phyloP scores from a whole-genome alignment of 352 stramenopile species.

The Phytophthora capsici region DNA sequence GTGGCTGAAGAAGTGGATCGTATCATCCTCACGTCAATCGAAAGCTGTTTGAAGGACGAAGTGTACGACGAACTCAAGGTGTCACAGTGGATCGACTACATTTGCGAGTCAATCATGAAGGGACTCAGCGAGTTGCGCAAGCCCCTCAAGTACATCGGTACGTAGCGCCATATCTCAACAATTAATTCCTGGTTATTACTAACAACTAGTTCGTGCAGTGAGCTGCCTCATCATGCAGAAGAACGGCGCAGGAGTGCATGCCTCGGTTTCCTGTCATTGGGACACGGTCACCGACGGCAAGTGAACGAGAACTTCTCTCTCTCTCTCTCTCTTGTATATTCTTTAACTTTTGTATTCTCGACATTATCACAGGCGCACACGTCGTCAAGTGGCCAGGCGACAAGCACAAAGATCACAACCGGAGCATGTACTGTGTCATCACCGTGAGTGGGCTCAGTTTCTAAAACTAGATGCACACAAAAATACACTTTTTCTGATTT shows the following conservation, averaged over 20 bases:
- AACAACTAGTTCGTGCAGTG: slow-evolving; percentile 41
- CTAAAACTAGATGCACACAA: slow-evolving; percentile 29
- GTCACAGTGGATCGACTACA: slow-evolving; percentile 90
- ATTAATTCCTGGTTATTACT: slow-evolving; percentile 4
- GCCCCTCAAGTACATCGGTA: slow-evolving; percentile 93
- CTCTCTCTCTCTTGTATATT: neutral
- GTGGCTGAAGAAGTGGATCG: slow-evolving; percentile 92
- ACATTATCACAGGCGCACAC: slow-evolving; percentile 52
- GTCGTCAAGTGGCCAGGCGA: slow-evolving; percentile 91
- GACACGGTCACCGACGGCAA: slow-evolving; percentile 90
- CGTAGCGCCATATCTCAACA: neutral
- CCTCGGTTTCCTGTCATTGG: slow-evolving; percentile 91
- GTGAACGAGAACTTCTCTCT: neutral
- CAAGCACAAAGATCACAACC: slow-evolving; percentile 91
- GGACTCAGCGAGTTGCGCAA: slow-evolving; percentile 89
- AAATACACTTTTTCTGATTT: slow-evolving; percentile 31
- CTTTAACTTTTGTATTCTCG: neutral
- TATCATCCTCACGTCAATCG: slow-evolving; percentile 84
- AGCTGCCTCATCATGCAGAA: slow-evolving; percentile 95
- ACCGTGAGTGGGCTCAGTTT: slow-evolving; percentile 88
- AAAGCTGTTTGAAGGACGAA: slow-evolving; percentile 87
- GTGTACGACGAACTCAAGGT: slow-evolving; percentile 89
- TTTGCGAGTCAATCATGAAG: slow-evolving; percentile 91
- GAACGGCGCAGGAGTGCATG: slow-evolving; percentile 92
- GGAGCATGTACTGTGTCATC: slow-evolving; percentile 90